Conservation (phyloP, 2,329 filamentous ascomycete genomes). For the Eutypella sp. region DNA sequence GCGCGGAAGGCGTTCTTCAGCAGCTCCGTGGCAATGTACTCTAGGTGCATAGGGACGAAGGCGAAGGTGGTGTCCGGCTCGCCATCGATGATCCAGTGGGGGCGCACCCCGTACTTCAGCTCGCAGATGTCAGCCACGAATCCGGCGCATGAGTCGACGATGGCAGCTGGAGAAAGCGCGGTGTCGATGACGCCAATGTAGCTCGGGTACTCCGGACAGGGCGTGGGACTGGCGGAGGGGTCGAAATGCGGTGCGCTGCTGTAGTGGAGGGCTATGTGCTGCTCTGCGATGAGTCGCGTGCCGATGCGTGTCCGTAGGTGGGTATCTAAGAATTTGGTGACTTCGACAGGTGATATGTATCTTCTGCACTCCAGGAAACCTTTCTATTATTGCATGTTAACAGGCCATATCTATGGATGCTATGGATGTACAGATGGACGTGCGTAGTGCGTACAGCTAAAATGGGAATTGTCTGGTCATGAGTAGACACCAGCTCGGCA, state of each 20-base stretch:
- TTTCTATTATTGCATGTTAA: conserved; percentile 33
- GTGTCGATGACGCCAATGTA: conserved; percentile 98
- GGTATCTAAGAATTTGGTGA: conserved; percentile 89
- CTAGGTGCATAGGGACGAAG: conserved; percentile 90
- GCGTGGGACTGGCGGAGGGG: conserved; percentile 43
- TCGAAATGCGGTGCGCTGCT: conserved; percentile 65
- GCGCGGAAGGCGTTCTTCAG: conserved; percentile 96
- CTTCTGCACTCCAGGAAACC: conserved; percentile 91
- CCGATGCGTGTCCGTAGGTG: conserved; percentile 92
- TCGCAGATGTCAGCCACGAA: conserved; percentile 97
- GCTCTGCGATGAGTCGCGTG: conserved; percentile 88
- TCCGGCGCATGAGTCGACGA: conserved; percentile 78
- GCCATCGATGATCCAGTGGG: conserved; percentile 74
- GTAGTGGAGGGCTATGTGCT: conserved; percentile 87
- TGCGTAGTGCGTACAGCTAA: conserved; percentile 48
- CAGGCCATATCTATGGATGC: not conserved
- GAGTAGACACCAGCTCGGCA: conserved; percentile 90
- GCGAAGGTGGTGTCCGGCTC: conserved; percentile 85
- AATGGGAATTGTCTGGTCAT: conserved; percentile 89
- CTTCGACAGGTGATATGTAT: conserved; percentile 77
- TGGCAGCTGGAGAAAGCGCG: conserved; percentile 71
- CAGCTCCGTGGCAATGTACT: conserved; percentile 95
- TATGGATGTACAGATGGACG: not conserved
- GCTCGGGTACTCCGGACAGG: conserved; percentile 49
- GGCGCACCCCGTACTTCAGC: conserved; percentile 87